Evolutionary conservation across 148 eudicot genomes (phyloP).

Genomic region (Vaccinium darrowii): DNA sequence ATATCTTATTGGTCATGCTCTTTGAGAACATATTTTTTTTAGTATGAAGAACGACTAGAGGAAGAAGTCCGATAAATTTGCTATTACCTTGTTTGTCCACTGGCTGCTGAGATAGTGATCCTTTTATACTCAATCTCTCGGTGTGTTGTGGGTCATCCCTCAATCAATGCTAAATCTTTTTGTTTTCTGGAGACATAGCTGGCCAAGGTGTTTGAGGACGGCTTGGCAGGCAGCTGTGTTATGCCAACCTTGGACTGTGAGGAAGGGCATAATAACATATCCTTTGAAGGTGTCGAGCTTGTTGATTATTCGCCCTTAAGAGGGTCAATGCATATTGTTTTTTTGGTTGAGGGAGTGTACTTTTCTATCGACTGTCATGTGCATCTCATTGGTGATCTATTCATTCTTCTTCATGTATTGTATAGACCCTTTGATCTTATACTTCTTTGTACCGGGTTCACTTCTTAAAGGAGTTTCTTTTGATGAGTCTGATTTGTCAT

Average conservation of each 20-base stretch:
- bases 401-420: too few relatives aligned
- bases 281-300: not conserved
- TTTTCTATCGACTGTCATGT: too few relatives aligned
- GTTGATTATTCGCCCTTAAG: too few relatives aligned
- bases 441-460: not conserved
- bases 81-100: not conserved
- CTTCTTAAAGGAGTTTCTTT: not conserved
- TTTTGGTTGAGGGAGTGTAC: too few relatives aligned
- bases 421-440: not conserved
- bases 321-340: too few relatives aligned
- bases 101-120: not conserved
- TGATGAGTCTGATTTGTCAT: too few relatives aligned
- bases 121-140: not conserved
- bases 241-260: not conserved
- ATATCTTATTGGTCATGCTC: not conserved
- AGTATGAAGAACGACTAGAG: not conserved
- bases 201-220: not conserved
- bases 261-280: not conserved
- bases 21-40: not conserved
- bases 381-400: too few relatives aligned
- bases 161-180: not conserved
- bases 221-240: not conserved
- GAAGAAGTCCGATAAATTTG: not conserved
- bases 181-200: not conserved
- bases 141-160: not conserved